phyloP scores from a whole-genome alignment of 495 filamentous ascomycete species.

The Staphylotrichum tortipilum region DNA sequence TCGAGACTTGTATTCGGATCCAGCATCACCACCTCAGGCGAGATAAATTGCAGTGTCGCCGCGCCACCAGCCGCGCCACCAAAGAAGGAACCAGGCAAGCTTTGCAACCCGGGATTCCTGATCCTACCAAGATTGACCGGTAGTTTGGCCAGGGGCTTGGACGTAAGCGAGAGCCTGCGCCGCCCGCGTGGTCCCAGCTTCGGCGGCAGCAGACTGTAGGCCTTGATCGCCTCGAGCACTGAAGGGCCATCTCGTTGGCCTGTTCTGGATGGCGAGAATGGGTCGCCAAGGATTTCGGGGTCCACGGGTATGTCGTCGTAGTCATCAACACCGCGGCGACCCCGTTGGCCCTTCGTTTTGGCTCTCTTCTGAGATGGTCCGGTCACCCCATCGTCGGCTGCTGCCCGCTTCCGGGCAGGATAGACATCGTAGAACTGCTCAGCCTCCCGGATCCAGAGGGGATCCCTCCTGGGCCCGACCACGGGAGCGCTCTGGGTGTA shows the following conservation, averaged over 20 bases:
- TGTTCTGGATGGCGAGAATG: background rate
- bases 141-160: slow-evolving; percentile 15
- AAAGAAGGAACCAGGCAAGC: slow-evolving; percentile 22
- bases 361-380: slow-evolving; percentile 13
- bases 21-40: slow-evolving; percentile 12
- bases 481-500: slow-evolving; percentile 20
- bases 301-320: slow-evolving; percentile 11
- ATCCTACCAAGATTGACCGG: slow-evolving; percentile 16
- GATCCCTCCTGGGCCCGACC: slow-evolving; percentile 9
- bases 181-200: slow-evolving; percentile 10
- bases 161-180: slow-evolving; percentile 1
- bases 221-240: slow-evolving; percentile 24
- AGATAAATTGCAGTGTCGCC: background rate
- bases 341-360: background rate
- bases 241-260: slow-evolving; percentile 12
- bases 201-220: slow-evolving; percentile 21
- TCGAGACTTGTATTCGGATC: slow-evolving; percentile 22
- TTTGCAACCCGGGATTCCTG: slow-evolving; percentile 25
- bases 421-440: slow-evolving; percentile 1
- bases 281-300: slow-evolving; percentile 1
- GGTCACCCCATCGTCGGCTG: slow-evolving; percentile 2
- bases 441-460: slow-evolving; percentile 11
- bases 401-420: slow-evolving; percentile 9
- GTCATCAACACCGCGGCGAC: background rate
- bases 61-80: background rate